Evolutionary conservation across 2,329 filamentous ascomycete species (phyloP).

Genomic region (Fusarium scirpi): DNA sequence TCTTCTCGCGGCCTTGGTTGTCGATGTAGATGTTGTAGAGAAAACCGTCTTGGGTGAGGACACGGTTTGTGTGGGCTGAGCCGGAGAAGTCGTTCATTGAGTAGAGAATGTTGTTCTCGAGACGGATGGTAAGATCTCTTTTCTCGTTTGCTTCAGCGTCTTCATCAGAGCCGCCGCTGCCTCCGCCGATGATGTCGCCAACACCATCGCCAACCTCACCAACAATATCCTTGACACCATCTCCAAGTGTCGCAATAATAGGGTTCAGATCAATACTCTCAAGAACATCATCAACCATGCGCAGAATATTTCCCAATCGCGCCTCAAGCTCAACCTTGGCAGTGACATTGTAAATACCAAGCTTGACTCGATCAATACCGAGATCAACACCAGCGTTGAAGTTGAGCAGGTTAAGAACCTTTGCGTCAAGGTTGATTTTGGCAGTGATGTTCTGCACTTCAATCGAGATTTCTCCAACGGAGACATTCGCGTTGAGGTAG

Average conservation of each 20-base stretch:
- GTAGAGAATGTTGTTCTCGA: slow-evolving; percentile 30
- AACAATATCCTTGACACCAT: slow-evolving; percentile 11
- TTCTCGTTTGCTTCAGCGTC: slow-evolving; percentile 2
- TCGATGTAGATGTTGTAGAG: slow-evolving; percentile 28
- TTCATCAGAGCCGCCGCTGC: neutral
- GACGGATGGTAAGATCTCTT: slow-evolving; percentile 21
- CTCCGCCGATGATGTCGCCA: neutral
- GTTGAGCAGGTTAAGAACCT: slow-evolving; percentile 30
- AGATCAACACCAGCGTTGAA: slow-evolving; percentile 33
- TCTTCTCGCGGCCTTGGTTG: slow-evolving; percentile 22
- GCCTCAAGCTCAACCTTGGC: slow-evolving; percentile 32
- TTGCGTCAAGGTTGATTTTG: slow-evolving; percentile 30
- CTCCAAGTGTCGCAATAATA: slow-evolving; percentile 20
- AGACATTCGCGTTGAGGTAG: slow-evolving; percentile 27
- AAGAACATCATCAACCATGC: slow-evolving; percentile 32
- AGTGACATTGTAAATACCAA: slow-evolving; percentile 31
- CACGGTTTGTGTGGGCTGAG: slow-evolving; percentile 24
- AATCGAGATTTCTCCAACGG: slow-evolving; percentile 24
- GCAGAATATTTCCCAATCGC: slow-evolving; percentile 20
- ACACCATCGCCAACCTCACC: slow-evolving; percentile 19
- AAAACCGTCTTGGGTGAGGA: slow-evolving; percentile 27
- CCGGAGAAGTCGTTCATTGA: slow-evolving; percentile 33
- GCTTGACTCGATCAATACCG: slow-evolving; percentile 27
- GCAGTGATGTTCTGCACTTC: slow-evolving; percentile 28
- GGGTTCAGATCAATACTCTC: slow-evolving; percentile 29